These are phyloP conservation scores for Penicillium sp. DNA, from an alignment of 2,329 filamentous ascomycete genomes.

Conservation along the genomic window DNA sequence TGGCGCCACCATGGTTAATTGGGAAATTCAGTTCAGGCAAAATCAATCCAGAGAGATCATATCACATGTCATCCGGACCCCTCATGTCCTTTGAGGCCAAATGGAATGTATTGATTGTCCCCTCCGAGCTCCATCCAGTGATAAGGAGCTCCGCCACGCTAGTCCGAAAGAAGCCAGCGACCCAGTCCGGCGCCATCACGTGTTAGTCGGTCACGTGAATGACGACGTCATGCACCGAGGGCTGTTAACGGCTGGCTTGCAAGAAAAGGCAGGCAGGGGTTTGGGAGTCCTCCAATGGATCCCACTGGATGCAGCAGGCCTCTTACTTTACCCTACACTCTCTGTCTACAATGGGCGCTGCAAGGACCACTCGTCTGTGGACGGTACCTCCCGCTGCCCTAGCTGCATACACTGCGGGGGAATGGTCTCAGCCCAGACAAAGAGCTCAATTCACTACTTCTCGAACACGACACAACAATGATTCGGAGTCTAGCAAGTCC, in stretches of 20 bases:
- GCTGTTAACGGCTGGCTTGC: constrained; percentile 4
- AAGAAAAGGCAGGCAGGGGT: constrained; percentile 13
- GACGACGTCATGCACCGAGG: constrained; percentile 28
- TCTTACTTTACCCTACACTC: constrained; percentile 15
- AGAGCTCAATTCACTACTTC: constrained; percentile 28
- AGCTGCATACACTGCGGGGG: constrained; percentile 30
- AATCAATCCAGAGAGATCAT: constrained; percentile 19
- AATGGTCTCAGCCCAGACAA: constrained; percentile 27
- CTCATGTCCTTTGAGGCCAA: constrained; percentile 1
- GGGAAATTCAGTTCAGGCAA: constrained; percentile 10
- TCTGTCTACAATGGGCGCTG: constrained; percentile 36
- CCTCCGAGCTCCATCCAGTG: constrained; percentile 11
- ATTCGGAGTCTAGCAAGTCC: constrained; percentile 13
- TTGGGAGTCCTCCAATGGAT: constrained; percentile 18
- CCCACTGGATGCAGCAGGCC: constrained; percentile 24
- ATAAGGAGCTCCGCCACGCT: constrained; percentile 25
- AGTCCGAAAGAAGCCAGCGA: constrained; percentile 13
- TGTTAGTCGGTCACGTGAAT: background rate
- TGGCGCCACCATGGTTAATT: constrained; percentile 52
- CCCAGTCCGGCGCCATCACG: background rate
- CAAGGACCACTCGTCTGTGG: constrained; percentile 37
- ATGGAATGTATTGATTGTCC: constrained; percentile 5
- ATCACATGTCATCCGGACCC: constrained; percentile 18
- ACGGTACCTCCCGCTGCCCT: constrained; percentile 37
- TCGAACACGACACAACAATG: constrained; percentile 11